phyloP scores from a whole-genome alignment of 192 early-diverging fungal genomes.

The Endogone sp. region DNA sequence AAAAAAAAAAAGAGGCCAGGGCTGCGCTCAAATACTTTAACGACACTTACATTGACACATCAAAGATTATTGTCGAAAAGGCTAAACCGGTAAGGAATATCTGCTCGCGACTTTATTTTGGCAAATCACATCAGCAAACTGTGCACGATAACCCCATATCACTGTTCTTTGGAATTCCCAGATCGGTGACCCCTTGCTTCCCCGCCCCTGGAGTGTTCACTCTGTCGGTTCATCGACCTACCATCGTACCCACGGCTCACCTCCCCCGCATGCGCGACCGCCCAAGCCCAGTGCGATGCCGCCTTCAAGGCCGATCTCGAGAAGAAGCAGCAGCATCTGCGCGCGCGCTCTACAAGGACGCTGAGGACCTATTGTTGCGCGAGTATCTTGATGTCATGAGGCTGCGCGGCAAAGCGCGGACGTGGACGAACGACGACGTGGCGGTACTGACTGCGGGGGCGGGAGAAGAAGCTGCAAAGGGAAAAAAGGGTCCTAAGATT shows the following conservation, averaged over 20 bases:
- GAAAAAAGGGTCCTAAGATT: slow-evolving; percentile 13
- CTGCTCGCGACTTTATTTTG: background rate
- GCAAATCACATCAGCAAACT: too few relatives aligned
- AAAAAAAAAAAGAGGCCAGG: slow-evolving; percentile 81
- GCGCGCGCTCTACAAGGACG: slow-evolving; percentile 49
- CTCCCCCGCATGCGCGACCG: slow-evolving; percentile 11
- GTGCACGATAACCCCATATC: background rate
- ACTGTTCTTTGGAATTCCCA: slow-evolving; percentile 9
- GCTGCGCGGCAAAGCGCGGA: slow-evolving; percentile 59
- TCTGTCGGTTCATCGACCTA: slow-evolving; percentile 81
- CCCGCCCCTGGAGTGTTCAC: slow-evolving; percentile 90
- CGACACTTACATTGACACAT: slow-evolving; percentile 89
- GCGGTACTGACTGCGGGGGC: slow-evolving; percentile 13
- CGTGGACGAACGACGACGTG: slow-evolving; percentile 93
- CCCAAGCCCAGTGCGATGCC: slow-evolving; percentile 19
- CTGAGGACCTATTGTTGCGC: slow-evolving; percentile 77
- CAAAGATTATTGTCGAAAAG: slow-evolving; percentile 78
- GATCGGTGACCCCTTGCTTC: slow-evolving; percentile 78
- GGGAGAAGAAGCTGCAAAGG: slow-evolving; percentile 23
- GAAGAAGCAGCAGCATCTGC: slow-evolving; percentile 44
- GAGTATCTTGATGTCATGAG: slow-evolving; percentile 91
- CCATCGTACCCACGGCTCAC: slow-evolving; percentile 32
- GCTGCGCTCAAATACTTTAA: slow-evolving; percentile 83
- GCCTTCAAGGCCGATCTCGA: slow-evolving; percentile 36
- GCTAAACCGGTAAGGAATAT: slow-evolving; percentile 69